Percentiles rank a stretch among this genome's conserved stretches.
These are phyloP conservation scores for Apiotrichum brassicae DNA, from an alignment of 1,284 basidiomycete species.

Conservation along the genomic window DNA sequence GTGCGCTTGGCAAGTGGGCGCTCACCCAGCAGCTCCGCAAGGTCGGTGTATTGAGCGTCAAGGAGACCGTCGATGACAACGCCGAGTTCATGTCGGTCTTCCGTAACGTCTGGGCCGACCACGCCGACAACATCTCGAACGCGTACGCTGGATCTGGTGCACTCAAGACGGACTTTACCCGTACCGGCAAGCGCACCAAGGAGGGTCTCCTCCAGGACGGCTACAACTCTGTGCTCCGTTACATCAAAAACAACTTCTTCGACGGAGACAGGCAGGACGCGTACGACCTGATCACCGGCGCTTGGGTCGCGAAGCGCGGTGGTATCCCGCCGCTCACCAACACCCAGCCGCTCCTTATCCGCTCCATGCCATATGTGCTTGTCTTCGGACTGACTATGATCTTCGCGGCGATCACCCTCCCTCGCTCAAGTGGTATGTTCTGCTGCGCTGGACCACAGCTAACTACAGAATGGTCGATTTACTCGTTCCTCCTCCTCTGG, in stretches of 20 bases:
- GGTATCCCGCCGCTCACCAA: conserved; percentile 67
- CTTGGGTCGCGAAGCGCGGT: conserved; percentile 72
- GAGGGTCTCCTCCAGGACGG: conserved; percentile 80
- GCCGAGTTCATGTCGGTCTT: conserved; percentile 73
- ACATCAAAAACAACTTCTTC: conserved; percentile 95
- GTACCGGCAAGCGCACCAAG: conserved; percentile 80
- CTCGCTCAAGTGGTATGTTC: conserved; percentile 69
- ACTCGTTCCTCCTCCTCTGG: conserved; percentile 71
- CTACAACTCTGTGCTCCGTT: conserved; percentile 76
- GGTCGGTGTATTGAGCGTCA: conserved; percentile 62
- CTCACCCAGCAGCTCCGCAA: conserved; percentile 71
- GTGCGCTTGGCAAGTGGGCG: conserved; percentile 75
- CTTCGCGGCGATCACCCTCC: conserved; percentile 71
- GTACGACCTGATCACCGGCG: conserved; percentile 88
- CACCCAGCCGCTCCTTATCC: conserved; percentile 67
- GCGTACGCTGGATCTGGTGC: conserved; percentile 95
- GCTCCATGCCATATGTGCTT: conserved; percentile 80
- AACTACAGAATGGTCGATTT: conserved; percentile 29
- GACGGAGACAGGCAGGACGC: conserved; percentile 92
- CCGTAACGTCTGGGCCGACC: conserved; percentile 96
- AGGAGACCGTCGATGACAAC: conserved; percentile 69
- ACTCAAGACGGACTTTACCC: conserved; percentile 93
- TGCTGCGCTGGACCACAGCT: background rate
- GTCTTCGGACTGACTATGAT: conserved; percentile 82
- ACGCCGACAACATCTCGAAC: conserved; percentile 83